phyloP scores from a whole-genome alignment of 371 early-diverging fungal genomes.

The Blakeslea trispora region DNA sequence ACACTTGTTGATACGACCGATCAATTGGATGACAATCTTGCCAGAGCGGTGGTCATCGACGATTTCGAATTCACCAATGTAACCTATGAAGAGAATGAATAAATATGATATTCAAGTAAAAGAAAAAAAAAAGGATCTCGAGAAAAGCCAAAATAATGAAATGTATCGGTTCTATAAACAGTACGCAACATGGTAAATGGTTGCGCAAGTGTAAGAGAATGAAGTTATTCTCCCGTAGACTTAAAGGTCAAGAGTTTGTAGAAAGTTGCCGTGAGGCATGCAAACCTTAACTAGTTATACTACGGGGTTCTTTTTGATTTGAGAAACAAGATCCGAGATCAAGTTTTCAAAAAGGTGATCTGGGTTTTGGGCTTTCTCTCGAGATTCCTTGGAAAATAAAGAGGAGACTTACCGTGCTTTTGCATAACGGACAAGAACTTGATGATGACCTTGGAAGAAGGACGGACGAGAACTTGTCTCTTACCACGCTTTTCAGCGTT shows the following conservation, averaged over 20 bases:
- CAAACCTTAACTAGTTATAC: slow-evolving; percentile 73
- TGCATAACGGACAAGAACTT: slow-evolving; percentile 99
- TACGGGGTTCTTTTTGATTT: no score
- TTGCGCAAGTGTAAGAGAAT: slow-evolving; percentile 5
- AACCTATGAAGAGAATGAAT: slow-evolving; percentile 61
- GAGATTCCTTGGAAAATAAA: not conserved
- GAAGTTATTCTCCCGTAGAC: slow-evolving; percentile 62
- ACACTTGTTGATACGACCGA: slow-evolving; percentile 99
- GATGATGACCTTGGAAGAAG: slow-evolving; percentile 96
- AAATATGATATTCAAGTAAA: slow-evolving; percentile 6
- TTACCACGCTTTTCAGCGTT: slow-evolving; percentile 99
- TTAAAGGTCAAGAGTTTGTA: slow-evolving; percentile 61
- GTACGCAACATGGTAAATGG: not conserved
- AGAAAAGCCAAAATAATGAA: slow-evolving; percentile 5
- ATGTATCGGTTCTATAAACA: slow-evolving; percentile 1
- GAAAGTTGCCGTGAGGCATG: slow-evolving; percentile 28
- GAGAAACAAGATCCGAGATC: no score
- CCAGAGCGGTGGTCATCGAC: slow-evolving; percentile 99
- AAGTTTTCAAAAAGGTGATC: no score
- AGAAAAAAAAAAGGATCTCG: slow-evolving; percentile 28
- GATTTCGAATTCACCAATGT: slow-evolving; percentile 99
- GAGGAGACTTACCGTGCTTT: slow-evolving; percentile 89
- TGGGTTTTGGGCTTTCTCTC: not conserved
- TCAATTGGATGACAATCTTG: slow-evolving; percentile 99
- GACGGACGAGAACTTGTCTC: slow-evolving; percentile 97